These are phyloP conservation scores for Ogataea pilisensis DNA, from an alignment of 805 yeast genomes.

Conservation along the genomic window DNA sequence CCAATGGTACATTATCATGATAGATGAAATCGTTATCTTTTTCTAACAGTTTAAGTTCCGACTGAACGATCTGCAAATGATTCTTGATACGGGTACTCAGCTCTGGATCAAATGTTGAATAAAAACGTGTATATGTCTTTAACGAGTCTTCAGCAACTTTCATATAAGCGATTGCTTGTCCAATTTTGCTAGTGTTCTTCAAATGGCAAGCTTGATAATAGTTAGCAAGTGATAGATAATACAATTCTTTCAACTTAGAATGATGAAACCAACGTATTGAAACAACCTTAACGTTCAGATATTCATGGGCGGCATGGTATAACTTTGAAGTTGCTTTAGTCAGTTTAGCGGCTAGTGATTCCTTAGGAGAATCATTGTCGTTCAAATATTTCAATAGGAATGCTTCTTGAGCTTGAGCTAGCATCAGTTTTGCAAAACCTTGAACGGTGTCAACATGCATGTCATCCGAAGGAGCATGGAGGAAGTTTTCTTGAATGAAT, in stretches of 20 bases:
- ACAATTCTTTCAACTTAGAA: conserved; percentile 47
- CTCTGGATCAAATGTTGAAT: conserved; percentile 22
- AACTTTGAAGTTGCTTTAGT: conserved; percentile 57
- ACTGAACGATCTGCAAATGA: conserved; percentile 14
- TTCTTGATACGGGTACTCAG: conserved; percentile 29
- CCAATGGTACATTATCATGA: conserved; percentile 69
- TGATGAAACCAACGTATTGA: conserved; percentile 46
- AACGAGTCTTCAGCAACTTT: conserved; percentile 37
- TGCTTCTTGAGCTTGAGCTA: conserved; percentile 88
- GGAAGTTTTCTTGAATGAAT: conserved; percentile 71
- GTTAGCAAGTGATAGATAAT: conserved; percentile 56
- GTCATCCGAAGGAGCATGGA: conserved; percentile 86
- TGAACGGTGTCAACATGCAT: conserved; percentile 62
- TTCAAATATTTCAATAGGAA: conserved; percentile 63
- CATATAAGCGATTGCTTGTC: conserved; percentile 63
- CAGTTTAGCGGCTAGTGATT: conserved; percentile 70
- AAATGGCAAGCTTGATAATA: conserved; percentile 55
- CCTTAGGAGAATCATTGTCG: conserved; percentile 41
- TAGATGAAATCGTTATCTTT: conserved; percentile 90
- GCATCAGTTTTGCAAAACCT: conserved; percentile 59
- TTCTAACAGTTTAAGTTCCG: conserved; percentile 39
- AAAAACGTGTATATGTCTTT: conserved; percentile 18
- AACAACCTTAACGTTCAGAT: conserved; percentile 31
- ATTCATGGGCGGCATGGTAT: conserved; percentile 49
- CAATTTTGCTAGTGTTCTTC: conserved; percentile 57